A percentile compares a stretch with the other conserved stretches of the same genome.
These are phyloP conservation scores for Botryotinia convoluta DNA, from an alignment of 2,329 filamentous ascomycete genomes.

Conservation along the genomic window DNA sequence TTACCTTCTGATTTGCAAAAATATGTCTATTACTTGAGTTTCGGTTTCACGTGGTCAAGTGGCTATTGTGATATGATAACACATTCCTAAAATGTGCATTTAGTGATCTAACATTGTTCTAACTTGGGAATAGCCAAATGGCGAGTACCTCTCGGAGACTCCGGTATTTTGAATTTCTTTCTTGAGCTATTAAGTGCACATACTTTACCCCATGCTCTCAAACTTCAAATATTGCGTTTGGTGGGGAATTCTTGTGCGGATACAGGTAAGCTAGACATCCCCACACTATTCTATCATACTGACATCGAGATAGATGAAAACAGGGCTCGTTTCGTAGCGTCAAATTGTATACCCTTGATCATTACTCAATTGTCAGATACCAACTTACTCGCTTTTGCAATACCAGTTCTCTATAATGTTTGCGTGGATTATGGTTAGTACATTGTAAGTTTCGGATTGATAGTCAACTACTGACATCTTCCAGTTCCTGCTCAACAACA, in stretches of 20 bases:
- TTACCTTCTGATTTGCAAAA: conserved; percentile 19
- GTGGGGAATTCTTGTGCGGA: conserved; percentile 64
- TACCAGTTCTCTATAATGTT: conserved; percentile 62
- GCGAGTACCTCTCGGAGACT: conserved; percentile 56
- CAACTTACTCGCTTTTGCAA: conserved; percentile 50
- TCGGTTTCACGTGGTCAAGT: conserved; percentile 13
- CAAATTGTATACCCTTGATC: conserved; percentile 48
- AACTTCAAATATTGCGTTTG: conserved; percentile 54
- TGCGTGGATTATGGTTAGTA: conserved; percentile 60
- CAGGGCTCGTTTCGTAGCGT: conserved; percentile 52
- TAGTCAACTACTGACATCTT: conserved; percentile 26
- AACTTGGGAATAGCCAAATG: conserved; percentile 47
- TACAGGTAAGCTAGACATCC: conserved; percentile 43
- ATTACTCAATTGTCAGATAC: conserved; percentile 47
- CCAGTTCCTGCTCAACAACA: conserved; percentile 53
- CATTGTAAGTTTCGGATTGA: background rate
- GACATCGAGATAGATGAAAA: conserved; percentile 51
- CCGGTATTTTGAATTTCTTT: conserved; percentile 57
- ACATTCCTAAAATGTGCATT: background rate
- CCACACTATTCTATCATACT: conserved; percentile 9
- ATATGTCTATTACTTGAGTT: background rate
- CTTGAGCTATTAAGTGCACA: conserved; percentile 45
- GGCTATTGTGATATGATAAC: background rate
- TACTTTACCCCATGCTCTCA: conserved; percentile 37
- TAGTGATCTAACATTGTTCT: background rate